Conservation (phyloP, 495 filamentous ascomycete species). For the Chaetomium tenue region DNA sequence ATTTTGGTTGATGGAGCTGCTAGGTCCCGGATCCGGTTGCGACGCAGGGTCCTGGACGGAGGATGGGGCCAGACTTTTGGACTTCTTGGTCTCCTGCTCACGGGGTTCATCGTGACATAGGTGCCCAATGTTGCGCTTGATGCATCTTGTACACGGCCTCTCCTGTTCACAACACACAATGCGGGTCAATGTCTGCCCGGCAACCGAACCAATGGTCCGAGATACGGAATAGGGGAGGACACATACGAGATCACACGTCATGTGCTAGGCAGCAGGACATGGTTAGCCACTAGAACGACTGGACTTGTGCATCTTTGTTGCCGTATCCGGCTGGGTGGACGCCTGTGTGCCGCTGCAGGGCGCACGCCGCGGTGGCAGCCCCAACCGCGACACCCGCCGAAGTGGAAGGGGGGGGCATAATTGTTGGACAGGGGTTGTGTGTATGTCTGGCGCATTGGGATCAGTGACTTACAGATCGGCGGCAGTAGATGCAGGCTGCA, state of each 20-base stretch:
- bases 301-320: conserved; percentile 19
- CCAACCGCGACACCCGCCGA: conserved; percentile 6
- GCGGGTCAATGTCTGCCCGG: conserved; percentile 30
- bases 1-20: conserved; percentile 42
- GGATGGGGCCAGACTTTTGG: conserved; percentile 63
- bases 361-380: conserved; percentile 13
- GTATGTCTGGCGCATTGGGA: conserved; percentile 28
- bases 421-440: conserved; percentile 33
- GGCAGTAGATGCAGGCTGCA: conserved; percentile 97
- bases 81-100: conserved; percentile 63
- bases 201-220: conserved; percentile 20
- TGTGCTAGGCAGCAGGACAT: conserved; percentile 64
- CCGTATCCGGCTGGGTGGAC: conserved; percentile 15
- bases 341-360: conserved; percentile 21
- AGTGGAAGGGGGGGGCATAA: conserved; percentile 26
- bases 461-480: conserved; percentile 84
- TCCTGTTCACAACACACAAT: conserved; percentile 55
- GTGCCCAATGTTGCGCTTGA: conserved; percentile 98
- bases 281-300: conserved; percentile 35
- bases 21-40: conserved; percentile 40
- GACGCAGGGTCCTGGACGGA: conserved; percentile 53
- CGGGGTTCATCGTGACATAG: conserved; percentile 97
- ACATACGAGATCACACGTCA: conserved; percentile 99
- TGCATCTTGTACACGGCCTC: conserved; percentile 93
- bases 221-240: conserved; percentile 36